These are phyloP conservation scores for Hordeum pubiflorum DNA, from an alignment of 202 grass and related monocot genomes.

Conservation along the genomic window DNA sequence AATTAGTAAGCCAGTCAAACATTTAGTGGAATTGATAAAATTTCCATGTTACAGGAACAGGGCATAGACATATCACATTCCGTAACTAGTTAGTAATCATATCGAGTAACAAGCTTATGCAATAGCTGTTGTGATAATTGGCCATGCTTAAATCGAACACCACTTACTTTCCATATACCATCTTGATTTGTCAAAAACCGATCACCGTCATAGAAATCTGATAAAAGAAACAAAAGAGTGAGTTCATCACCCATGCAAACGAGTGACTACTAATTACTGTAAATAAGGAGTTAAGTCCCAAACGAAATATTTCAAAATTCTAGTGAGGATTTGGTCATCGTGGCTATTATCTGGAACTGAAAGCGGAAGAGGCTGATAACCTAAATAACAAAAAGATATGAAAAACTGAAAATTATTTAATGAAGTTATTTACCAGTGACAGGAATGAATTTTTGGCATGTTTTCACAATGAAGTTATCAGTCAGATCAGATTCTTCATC, in stretches of 20 bases:
- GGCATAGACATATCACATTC: neutral
- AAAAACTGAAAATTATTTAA: conserved; percentile 14
- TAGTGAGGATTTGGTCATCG: neutral
- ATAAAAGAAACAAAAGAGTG: conserved; percentile 31
- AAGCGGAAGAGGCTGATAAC: neutral
- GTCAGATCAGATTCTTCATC: conserved; percentile 81
- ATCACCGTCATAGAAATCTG: conserved; percentile 83
- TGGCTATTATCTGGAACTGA: conserved; percentile 8
- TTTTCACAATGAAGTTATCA: conserved; percentile 97
- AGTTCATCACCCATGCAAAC: conserved; percentile 3
- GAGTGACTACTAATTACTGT: neutral
- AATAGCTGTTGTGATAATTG: conserved; percentile 3
- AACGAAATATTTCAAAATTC: conserved; percentile 5
- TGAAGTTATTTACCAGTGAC: conserved; percentile 57
- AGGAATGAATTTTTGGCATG: conserved; percentile 90
- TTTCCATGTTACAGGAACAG: neutral
- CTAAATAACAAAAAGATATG: conserved; percentile 10
- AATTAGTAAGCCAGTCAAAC: neutral
- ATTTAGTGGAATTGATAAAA: conserved; percentile 1
- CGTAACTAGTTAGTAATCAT: neutral
- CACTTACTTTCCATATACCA: conserved; percentile 82
- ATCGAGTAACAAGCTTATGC: neutral
- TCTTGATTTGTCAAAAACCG: conserved; percentile 80
- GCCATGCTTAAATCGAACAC: neutral
- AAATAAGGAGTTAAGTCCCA: neutral